Base-by-base conservation (phyloP, 2,329 filamentous ascomycete genomes). In the Aureobasidium leucospermi region DNA sequence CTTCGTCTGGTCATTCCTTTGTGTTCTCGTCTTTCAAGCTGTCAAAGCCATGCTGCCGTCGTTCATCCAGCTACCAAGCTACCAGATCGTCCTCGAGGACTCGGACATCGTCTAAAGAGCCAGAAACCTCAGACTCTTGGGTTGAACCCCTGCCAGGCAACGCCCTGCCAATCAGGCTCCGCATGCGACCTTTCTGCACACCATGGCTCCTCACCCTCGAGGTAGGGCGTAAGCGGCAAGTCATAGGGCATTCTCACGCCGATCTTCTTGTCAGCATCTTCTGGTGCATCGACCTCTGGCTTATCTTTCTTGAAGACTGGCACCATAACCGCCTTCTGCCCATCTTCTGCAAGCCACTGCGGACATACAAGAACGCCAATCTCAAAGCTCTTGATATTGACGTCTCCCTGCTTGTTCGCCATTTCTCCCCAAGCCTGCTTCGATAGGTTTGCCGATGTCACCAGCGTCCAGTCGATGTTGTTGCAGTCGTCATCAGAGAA, bases 401-500 rank as follows among this genome's bases (percentile, higher is more conserved):
- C 75, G 66, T 89, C 81, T 0, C 82, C 83, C 0, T 78, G 75
- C 3, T 76, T 71, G 62, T 81, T 83, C 13, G 70, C 71, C 2
- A 81, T 77, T 39, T 87, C 85, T 1, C 91, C 91, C 92, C 91
- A 96, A 0, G 91, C 91, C 72, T 96, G 90, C 62, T 86, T 93
- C 1, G 89, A 94, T 2, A 96, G 71, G 65, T 96, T 96, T n/a
- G 91, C 90, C n/a, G 89, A 94, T 0, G 90, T 95, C 2, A 95
- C 71, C 63, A 96, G 78, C 1, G 89, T 90, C 92, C 91, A 96
- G 68, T 94, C 88, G 41, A 95, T 85, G 0, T 74, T 72, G 1
- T 67, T 69, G 16, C 75, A 67, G 9, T 15, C 13, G 8, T 28
- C 16, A n/a, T 57, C 34, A 0, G 71, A 64, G 66, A 81, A 91